Conservation (phyloP, 495 filamentous ascomycete species). For the Venustampulla echinocandica region DNA sequence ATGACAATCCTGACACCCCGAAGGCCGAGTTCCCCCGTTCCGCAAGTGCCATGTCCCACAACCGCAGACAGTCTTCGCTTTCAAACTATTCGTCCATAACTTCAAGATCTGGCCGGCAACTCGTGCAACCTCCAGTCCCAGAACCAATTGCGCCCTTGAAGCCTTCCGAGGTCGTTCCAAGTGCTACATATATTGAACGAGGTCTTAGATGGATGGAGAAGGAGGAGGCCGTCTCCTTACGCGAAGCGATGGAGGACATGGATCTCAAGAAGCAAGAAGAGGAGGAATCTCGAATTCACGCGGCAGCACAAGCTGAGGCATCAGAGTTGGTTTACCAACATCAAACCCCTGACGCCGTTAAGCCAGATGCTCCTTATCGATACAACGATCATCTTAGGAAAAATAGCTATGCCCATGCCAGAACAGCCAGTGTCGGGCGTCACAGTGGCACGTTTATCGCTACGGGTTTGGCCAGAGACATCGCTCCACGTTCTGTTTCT, state of each 20-base stretch:
- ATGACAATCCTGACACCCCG: conserved; percentile 14
- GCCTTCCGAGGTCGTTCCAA: conserved; percentile 44
- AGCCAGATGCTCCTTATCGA: conserved; percentile 38
- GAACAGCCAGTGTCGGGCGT: conserved; percentile 49
- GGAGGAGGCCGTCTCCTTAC: conserved; percentile 68
- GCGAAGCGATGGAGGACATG: conserved; percentile 75
- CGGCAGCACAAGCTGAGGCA: conserved; percentile 76
- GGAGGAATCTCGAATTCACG: conserved; percentile 60
- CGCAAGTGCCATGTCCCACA: conserved; percentile 44
- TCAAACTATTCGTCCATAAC: conserved; percentile 23
- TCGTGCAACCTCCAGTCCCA: conserved; percentile 34
- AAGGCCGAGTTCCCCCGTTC: conserved; percentile 27
- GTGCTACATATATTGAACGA: conserved; percentile 65
- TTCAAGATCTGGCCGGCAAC: conserved; percentile 32
- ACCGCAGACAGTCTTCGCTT: conserved; percentile 30
- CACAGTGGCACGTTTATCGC: conserved; percentile 37
- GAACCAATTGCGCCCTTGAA: conserved; percentile 9
- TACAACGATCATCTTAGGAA: conserved; percentile 54
- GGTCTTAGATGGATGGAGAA: conserved; percentile 79
- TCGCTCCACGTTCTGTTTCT: conserved; percentile 37
- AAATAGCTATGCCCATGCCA: conserved; percentile 52
- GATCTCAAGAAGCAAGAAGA: conserved; percentile 41
- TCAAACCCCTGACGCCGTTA: conserved; percentile 52
- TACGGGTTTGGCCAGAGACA: conserved; percentile 41
- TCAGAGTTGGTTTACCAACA: conserved; percentile 83